Conservation (phyloP, 2,329 filamentous ascomycete genomes). For the Leptographium lundbergii region DNA sequence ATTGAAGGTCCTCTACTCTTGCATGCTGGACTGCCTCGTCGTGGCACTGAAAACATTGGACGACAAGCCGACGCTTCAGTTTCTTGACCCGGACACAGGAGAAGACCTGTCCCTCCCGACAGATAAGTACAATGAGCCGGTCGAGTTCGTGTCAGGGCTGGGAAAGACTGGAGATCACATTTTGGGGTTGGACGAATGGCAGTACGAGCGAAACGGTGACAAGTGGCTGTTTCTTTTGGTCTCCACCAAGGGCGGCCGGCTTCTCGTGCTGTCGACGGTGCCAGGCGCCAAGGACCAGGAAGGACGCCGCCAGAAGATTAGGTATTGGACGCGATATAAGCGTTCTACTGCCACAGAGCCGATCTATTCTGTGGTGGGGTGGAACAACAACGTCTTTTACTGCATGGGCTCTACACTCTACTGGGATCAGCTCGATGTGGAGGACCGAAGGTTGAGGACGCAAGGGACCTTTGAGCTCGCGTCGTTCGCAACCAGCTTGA, state of each 20-base stretch:
- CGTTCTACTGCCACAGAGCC: slow-evolving; percentile 28
- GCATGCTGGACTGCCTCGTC: slow-evolving; percentile 37
- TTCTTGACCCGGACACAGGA: slow-evolving; percentile 44
- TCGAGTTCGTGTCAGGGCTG: slow-evolving; percentile 41
- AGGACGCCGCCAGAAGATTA: slow-evolving; percentile 22
- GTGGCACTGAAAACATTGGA: slow-evolving; percentile 32
- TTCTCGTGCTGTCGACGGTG: slow-evolving; percentile 43
- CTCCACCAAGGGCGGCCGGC: slow-evolving; percentile 37
- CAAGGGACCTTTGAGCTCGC: slow-evolving; percentile 34
- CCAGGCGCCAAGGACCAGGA: slow-evolving; percentile 12
- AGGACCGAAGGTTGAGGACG: slow-evolving; percentile 36
- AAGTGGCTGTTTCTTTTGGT: slow-evolving; percentile 52
- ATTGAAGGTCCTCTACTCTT: slow-evolving; percentile 41
- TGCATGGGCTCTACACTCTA: slow-evolving; percentile 40
- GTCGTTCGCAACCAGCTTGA: slow-evolving; percentile 38
- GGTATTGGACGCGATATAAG: slow-evolving; percentile 42
- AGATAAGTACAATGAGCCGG: slow-evolving; percentile 26
- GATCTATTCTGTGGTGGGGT: slow-evolving; percentile 43
- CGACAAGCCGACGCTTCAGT: slow-evolving; percentile 35
- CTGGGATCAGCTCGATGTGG: slow-evolving; percentile 40
- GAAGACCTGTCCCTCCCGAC: slow-evolving; percentile 33
- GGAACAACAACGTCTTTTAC: slow-evolving; percentile 43
- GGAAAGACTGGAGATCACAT: slow-evolving; percentile 46
- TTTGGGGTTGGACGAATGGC: slow-evolving; percentile 51
- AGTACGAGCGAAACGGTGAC: slow-evolving; percentile 41